Evolutionary conservation across 2,329 filamentous ascomycete species (phyloP), one percentile per base, ranked within the genome.

Genomic region (Balansia obtecta): DNA sequence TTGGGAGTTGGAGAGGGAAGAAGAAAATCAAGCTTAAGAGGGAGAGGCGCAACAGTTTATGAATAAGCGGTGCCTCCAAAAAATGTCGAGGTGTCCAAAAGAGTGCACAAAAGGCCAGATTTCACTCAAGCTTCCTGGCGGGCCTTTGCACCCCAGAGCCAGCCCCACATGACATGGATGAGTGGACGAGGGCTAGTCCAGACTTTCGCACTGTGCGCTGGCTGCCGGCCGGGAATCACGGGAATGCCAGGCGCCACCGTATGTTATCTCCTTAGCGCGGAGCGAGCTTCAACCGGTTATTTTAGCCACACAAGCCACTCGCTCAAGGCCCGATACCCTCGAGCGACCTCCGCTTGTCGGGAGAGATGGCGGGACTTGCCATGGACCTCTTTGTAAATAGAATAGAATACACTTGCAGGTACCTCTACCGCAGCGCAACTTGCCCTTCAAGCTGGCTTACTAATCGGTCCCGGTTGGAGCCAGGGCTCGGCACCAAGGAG

Each of bases 21-120:
- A 56, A 53, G 58, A 56, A 54, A 57, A 58, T 5, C 10, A 37
- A 16, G 55, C 57, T 58, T 58, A 55, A 57, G 53, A 61, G 60
- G 58, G 56, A 58, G 45, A 16, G 15, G 27, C 58, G 54, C 55
- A 51, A 57, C 56, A 51, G 59, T 65, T 70, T 70, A 68, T 63
- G 63, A 68, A 65, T 57, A 46, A 40, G 38, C 39, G 20, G 33
- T 44, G n/a, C 48, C 53, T 55, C 55, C 56, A 59, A 60, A 66
- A 67, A 67, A 63, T 59, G 62, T 67, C 59, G 60, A 71, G 64
- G 68, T 72, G 70, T 71, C 69, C 68, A 70, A 41, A 51, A 51
- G 60, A 67, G 62, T 59, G 63, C 59, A 63, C 62, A 68, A 71
- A 69, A 73, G 70, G 71, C 71, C 71, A 73, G 68, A 72, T 73